Evolutionary conservation across 1,284 basidiomycete species (phyloP).

Genomic region (Cutaneotrichosporon mucoides): DNA sequence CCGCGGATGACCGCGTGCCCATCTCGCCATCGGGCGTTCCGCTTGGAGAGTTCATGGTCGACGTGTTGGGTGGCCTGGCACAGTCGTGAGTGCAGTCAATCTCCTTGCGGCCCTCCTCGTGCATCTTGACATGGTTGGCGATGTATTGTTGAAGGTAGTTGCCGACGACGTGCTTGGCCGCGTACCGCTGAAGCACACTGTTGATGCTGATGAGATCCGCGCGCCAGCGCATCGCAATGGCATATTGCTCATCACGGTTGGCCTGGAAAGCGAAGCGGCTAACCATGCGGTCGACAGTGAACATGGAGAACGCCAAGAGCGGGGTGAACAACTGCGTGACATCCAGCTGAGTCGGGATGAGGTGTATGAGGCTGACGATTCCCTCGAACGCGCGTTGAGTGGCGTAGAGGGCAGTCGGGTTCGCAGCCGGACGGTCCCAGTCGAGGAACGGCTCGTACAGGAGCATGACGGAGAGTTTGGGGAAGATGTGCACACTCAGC

Average conservation of each 20-base stretch:
- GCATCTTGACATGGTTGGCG: constrained; percentile 6
- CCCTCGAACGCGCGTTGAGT: constrained; percentile 32
- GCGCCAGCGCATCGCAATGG: constrained; percentile 26
- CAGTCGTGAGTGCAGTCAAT: not conserved
- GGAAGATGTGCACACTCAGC: constrained; percentile 36
- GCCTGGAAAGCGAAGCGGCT: constrained; percentile 29
- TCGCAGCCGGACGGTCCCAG: constrained; percentile 13
- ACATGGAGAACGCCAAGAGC: constrained; percentile 32
- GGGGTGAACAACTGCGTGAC: constrained; percentile 33
- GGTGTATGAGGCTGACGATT: constrained; percentile 34
- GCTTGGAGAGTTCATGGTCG: not conserved
- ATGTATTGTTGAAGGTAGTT: constrained; percentile 8
- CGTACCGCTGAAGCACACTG: constrained; percentile 14
- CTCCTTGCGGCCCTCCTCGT: not conserved
- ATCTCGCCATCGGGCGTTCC: not conserved
- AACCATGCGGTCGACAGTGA: constrained; percentile 33
- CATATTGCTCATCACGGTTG: constrained; percentile 19
- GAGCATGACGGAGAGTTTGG: constrained; percentile 31
- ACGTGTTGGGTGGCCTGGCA: not conserved
- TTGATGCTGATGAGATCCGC: constrained; percentile 30
- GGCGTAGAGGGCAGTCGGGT: constrained; percentile 7
- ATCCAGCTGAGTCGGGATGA: constrained; percentile 42
- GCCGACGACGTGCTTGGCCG: constrained; percentile 14
- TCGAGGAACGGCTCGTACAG: constrained; percentile 40
- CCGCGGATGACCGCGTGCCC: not conserved